Conservation (phyloP, 768 basidiomycete species). For the Boletus subcaerulescens region DNA sequence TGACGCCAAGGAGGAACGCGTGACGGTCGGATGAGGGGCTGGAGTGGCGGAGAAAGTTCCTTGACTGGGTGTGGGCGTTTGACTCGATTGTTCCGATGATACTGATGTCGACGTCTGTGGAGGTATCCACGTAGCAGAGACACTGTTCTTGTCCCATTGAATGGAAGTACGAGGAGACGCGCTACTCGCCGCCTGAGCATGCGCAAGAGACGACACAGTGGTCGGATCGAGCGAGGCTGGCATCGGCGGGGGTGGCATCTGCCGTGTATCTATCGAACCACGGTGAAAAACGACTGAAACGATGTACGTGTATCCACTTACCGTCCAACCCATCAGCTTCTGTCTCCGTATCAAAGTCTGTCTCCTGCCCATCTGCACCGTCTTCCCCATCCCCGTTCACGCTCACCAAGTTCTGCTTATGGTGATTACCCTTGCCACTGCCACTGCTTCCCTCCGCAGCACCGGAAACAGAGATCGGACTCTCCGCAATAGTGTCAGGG, state of each 20-base stretch:
- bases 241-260: slow-evolving; percentile 53
- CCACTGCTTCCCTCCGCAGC: background rate
- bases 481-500: slow-evolving; percentile 15
- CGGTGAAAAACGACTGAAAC: background rate
- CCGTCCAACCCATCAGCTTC: slow-evolving; percentile 26
- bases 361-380: slow-evolving; percentile 25
- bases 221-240: slow-evolving; percentile 44
- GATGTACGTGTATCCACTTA: slow-evolving; percentile 5
- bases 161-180: slow-evolving; percentile 18
- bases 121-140: slow-evolving; percentile 12
- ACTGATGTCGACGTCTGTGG: slow-evolving; percentile 7
- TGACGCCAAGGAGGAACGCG: background rate
- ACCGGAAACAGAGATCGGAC: slow-evolving; percentile 15
- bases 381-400: slow-evolving; percentile 13
- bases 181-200: slow-evolving; percentile 15
- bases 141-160: slow-evolving; percentile 15
- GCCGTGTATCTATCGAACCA: slow-evolving; percentile 32
- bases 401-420: background rate
- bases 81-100: slow-evolving; percentile 1
- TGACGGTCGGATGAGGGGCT: background rate
- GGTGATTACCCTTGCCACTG: background rate
- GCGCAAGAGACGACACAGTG: slow-evolving; percentile 31
- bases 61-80: slow-evolving; percentile 4
- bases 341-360: slow-evolving; percentile 32
- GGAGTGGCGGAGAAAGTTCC: background rate